These are phyloP conservation scores for Luffa aegyptiaca DNA, from an alignment of 306 rosid species.

Conservation along the genomic window DNA sequence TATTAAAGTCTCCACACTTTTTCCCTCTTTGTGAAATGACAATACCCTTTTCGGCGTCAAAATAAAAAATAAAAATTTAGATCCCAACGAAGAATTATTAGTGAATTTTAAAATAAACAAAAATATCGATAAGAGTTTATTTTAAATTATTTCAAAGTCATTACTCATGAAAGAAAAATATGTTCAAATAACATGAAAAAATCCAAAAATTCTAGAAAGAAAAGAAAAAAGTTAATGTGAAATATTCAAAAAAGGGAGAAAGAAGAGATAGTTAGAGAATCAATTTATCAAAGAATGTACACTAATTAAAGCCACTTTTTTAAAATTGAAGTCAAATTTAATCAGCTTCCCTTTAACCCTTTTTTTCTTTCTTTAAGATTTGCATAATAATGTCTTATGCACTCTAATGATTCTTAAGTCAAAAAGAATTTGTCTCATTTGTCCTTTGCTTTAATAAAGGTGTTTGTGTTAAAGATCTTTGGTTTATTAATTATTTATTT, in stretches of 20 bases:
- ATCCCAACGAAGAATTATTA: background rate
- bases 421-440: conserved; percentile 10
- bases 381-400: conserved; percentile 1
- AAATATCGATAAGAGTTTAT: background rate
- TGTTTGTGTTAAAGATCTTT: background rate
- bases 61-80: background rate
- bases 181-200: background rate
- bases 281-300: background rate
- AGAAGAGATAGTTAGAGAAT: background rate
- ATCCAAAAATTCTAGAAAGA: background rate
- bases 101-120: background rate
- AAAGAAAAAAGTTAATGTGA: background rate
- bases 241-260: background rate
- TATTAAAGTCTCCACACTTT: background rate
- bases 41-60: background rate
- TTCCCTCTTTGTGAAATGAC: background rate
- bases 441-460: conserved; percentile 11
- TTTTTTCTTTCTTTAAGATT: conserved; percentile 4
- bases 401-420: conserved; percentile 11
- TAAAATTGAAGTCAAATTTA: background rate
- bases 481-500: background rate
- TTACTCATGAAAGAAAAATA: background rate
- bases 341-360: background rate
- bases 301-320: conserved; percentile 11
- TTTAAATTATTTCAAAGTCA: background rate